These are phyloP conservation scores for Xerocomus minutiporus DNA, from an alignment of 1,284 basidiomycete species.

Conservation along the genomic window DNA sequence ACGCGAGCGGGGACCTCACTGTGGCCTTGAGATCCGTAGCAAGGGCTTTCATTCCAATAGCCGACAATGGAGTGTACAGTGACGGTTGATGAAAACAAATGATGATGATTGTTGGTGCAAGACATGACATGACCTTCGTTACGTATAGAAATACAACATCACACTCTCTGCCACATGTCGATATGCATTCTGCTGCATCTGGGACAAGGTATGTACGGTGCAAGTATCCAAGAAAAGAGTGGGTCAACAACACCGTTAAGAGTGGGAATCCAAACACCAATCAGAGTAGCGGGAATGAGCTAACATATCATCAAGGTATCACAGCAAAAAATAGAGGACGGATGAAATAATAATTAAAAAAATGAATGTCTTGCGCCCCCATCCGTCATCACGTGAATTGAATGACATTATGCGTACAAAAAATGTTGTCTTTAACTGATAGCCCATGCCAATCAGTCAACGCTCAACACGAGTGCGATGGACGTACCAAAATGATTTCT, in stretches of 20 bases:
- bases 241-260: background rate
- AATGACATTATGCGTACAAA: background rate
- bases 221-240: background rate
- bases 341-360: background rate
- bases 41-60: background rate
- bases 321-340: background rate
- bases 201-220: background rate
- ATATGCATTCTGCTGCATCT: background rate
- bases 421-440: background rate
- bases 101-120: background rate
- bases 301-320: background rate
- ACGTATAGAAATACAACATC: background rate
- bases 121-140: background rate
- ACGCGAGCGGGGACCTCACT: background rate
- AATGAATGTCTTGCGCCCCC: background rate
- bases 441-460: background rate
- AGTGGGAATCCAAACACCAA: background rate
- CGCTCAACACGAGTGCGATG: background rate
- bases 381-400: background rate
- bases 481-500: background rate
- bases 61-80: background rate
- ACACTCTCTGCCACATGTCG: background rate
- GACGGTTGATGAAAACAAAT: background rate
- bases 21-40: background rate
- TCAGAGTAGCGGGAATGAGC: background rate